A percentile compares a stretch with the other conserved stretches of the same genome.
Conservation (phyloP, 2,329 filamentous ascomycete species). For the Claviceps purpurea region DNA sequence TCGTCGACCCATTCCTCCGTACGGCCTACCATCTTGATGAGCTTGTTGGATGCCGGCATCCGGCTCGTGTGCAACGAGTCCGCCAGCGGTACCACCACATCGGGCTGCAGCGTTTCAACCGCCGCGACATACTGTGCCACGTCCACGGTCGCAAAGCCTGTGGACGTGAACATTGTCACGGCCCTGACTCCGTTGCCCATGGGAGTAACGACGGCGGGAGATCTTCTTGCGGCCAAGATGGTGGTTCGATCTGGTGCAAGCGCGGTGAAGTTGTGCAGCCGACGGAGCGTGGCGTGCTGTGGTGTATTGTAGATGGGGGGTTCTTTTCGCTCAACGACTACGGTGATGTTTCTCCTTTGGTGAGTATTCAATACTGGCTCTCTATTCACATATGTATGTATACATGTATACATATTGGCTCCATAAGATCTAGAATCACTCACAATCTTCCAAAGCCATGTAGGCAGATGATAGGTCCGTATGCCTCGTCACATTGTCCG, state of each 20-base stretch:
- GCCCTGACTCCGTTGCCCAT: constrained; percentile 56
- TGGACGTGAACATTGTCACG: constrained; percentile 71
- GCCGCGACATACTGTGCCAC: constrained; percentile 56
- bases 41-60: constrained; percentile 54
- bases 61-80: constrained; percentile 46
- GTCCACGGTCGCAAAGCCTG: constrained; percentile 64
- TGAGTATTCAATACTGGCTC: neutral
- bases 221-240: constrained; percentile 64
- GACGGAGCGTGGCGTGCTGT: constrained; percentile 26
- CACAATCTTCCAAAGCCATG: constrained; percentile 86
- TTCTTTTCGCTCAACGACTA: constrained; percentile 41
- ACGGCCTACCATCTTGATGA: constrained; percentile 71
- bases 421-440: constrained; percentile 17
- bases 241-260: constrained; percentile 52
- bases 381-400: too few relatives aligned
- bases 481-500: constrained; percentile 60
- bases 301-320: constrained; percentile 36
- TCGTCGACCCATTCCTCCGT: constrained; percentile 71
- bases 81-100: constrained; percentile 66
- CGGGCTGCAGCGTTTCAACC: constrained; percentile 54
- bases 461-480: constrained; percentile 59
- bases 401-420: too few relatives aligned
- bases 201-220: constrained; percentile 60
- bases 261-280: constrained; percentile 65
- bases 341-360: neutral